A percentile compares a stretch with the other conserved stretches of the same genome.
phyloP scores from a whole-genome alignment of 768 basidiomycete species.

The Leccinellum rugosiceps region DNA sequence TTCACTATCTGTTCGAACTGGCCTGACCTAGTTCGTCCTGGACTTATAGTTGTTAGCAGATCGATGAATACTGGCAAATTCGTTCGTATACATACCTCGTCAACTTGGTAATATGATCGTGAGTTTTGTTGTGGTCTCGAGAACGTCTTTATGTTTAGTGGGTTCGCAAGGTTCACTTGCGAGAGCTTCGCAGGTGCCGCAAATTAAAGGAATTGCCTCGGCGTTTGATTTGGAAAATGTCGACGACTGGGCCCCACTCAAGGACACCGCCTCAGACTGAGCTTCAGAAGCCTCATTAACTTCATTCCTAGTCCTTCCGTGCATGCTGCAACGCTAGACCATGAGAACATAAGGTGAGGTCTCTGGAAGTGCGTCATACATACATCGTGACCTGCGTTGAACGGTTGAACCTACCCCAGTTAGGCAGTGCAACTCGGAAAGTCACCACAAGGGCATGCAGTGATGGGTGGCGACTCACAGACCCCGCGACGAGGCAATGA shows the following conservation, averaged over 20 bases:
- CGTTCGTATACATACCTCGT: background rate
- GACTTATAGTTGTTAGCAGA: background rate
- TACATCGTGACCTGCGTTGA: background rate
- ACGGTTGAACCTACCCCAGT: background rate
- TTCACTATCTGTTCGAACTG: slow-evolving; percentile 1
- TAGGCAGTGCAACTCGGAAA: background rate
- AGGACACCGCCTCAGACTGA: slow-evolving; percentile 10
- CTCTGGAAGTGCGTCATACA: background rate
- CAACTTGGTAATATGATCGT: background rate
- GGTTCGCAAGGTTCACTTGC: background rate
- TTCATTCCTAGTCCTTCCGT: background rate
- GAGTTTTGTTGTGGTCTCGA: background rate
- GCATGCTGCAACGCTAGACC: background rate
- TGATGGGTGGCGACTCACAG: background rate
- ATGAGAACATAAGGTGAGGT: background rate
- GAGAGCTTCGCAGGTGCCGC: background rate
- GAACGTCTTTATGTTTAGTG: background rate
- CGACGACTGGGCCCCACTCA: background rate
- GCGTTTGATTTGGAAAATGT: background rate
- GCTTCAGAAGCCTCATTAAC: background rate
- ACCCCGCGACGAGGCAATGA: background rate
- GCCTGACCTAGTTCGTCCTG: slow-evolving; percentile 6
- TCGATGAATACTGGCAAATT: background rate
- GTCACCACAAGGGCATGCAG: background rate
- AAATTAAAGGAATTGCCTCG: too few relatives aligned